Conservation (phyloP, 2,329 filamentous ascomycete genomes). For the Ophiostoma ips region DNA sequence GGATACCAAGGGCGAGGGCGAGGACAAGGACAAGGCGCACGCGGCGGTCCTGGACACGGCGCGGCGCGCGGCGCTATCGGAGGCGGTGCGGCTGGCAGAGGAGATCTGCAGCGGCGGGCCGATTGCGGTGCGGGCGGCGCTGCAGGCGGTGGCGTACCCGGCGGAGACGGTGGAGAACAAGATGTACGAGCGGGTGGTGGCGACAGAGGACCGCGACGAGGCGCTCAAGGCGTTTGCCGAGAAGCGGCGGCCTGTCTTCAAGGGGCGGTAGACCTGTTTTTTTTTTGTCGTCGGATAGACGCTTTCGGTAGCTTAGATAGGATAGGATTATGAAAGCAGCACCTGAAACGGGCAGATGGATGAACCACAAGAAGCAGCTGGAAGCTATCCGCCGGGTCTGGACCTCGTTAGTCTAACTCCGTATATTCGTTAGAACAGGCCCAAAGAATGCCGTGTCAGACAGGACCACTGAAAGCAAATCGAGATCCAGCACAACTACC, state of each 20-base stretch:
- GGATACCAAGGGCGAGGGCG: slow-evolving; percentile 18
- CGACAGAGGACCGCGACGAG: slow-evolving; percentile 76
- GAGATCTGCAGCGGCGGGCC: slow-evolving; percentile 78
- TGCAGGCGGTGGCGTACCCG: slow-evolving; percentile 63
- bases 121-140: slow-evolving; percentile 62
- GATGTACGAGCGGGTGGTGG: slow-evolving; percentile 73
- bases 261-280: slow-evolving; percentile 34
- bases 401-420: not conserved
- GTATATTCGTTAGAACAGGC: no score
- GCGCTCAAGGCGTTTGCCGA: slow-evolving; percentile 70
- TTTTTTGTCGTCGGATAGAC: no score
- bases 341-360: not conserved
- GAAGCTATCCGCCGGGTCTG: not conserved
- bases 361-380: not conserved
- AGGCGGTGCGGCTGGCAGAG: slow-evolving; percentile 63
- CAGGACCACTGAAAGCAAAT: no score
- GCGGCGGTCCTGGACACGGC: slow-evolving; percentile 39
- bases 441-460: no score
- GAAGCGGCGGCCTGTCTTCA: slow-evolving; percentile 47
- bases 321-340: not conserved
- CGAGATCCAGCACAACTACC: no score
- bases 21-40: slow-evolving; percentile 25
- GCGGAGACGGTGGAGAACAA: slow-evolving; percentile 68
- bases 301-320: not conserved
- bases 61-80: slow-evolving; percentile 53